Percentiles rank a stretch among this genome's conserved stretches.
Conservation (phyloP, 1,284 basidiomycete species). For the Cryptococcus wingfieldii region DNA sequence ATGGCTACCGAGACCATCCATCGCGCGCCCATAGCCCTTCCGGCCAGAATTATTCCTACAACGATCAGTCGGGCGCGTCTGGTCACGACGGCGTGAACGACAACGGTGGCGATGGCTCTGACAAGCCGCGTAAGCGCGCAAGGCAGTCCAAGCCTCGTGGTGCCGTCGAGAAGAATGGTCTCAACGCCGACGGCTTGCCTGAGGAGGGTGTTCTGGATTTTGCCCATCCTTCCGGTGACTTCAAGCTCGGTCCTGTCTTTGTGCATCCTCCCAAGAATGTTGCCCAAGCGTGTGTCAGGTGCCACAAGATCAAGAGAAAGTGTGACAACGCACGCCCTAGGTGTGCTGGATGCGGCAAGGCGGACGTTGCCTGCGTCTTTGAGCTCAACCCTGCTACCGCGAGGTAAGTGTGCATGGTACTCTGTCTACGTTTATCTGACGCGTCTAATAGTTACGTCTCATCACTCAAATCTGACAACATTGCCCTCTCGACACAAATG, state of each 20-base stretch:
- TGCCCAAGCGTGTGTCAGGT: slow-evolving; percentile 41
- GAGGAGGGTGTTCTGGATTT: slow-evolving; percentile 28
- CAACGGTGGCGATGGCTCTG: slow-evolving; percentile 3
- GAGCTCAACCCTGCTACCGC: slow-evolving; percentile 40
- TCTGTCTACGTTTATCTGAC: not conserved
- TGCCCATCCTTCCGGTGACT: slow-evolving; percentile 31
- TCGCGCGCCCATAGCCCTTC: not conserved
- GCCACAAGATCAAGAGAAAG: slow-evolving; percentile 44
- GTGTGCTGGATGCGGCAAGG: slow-evolving; percentile 37
- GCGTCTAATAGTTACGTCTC: slow-evolving; percentile 23
- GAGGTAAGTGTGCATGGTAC: slow-evolving; percentile 21
- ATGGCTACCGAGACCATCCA: slow-evolving; percentile 17
- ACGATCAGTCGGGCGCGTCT: not conserved
- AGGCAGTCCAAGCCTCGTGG: slow-evolving; percentile 16
- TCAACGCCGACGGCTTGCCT: slow-evolving; percentile 10
- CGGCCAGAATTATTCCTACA: not conserved
- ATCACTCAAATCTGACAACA: slow-evolving; percentile 29
- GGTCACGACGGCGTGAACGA: not conserved
- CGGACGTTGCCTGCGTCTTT: slow-evolving; percentile 42
- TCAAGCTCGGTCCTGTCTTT: slow-evolving; percentile 34
- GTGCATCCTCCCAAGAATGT: slow-evolving; percentile 36
- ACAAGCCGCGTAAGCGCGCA: slow-evolving; percentile 17
- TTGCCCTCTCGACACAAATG: slow-evolving; percentile 22
- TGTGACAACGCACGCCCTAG: slow-evolving; percentile 39
- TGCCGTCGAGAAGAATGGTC: slow-evolving; percentile 6